Percentiles rank a stretch among this genome's conserved stretches.
Conservation (phyloP, 805 yeast genomes). For the Candida insectalens region DNA sequence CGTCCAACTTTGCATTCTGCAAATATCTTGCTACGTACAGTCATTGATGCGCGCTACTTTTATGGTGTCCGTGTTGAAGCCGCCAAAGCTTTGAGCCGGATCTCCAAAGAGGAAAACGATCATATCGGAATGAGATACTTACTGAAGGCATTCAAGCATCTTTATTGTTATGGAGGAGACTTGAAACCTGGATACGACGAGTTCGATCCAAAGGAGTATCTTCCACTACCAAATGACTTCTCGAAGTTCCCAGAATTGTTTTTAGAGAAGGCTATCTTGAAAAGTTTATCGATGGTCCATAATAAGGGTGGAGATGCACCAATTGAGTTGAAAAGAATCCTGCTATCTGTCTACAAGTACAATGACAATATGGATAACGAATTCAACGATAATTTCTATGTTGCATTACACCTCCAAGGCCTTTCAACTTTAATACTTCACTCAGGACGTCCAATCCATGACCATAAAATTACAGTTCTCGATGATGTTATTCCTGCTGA, state of each 20-base stretch:
- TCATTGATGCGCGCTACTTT: constrained; percentile 76
- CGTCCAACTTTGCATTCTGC: constrained; percentile 60
- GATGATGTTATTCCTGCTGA: constrained; percentile 7
- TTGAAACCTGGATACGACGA: constrained; percentile 14
- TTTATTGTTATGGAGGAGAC: constrained; percentile 62
- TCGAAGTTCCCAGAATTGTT: constrained; percentile 59
- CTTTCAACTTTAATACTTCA: constrained; percentile 29
- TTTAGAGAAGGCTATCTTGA: constrained; percentile 60
- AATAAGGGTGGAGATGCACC: constrained; percentile 54
- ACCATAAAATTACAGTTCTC: constrained; percentile 14
- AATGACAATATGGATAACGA: constrained; percentile 79
- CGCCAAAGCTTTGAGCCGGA: constrained; percentile 63
- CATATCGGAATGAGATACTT: constrained; percentile 69
- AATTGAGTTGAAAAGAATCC: constrained; percentile 45
- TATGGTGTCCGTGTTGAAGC: constrained; percentile 88
- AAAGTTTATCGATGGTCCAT: constrained; percentile 47
- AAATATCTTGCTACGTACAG: constrained; percentile 66
- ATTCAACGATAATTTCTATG: constrained; percentile 64
- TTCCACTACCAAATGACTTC: constrained; percentile 77
- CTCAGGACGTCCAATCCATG: constrained; percentile 14
- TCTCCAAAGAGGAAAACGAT: constrained; percentile 50
- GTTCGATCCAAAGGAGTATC: constrained; percentile 31
- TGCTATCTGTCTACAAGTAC: constrained; percentile 65
- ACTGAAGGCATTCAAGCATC: constrained; percentile 52
- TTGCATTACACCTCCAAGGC: constrained; percentile 46